Percentiles rank a stretch among this genome's conserved stretches.
Evolutionary conservation across 2,329 filamentous ascomycete genomes (phyloP).

Genomic region (Fusarium buxicola): DNA sequence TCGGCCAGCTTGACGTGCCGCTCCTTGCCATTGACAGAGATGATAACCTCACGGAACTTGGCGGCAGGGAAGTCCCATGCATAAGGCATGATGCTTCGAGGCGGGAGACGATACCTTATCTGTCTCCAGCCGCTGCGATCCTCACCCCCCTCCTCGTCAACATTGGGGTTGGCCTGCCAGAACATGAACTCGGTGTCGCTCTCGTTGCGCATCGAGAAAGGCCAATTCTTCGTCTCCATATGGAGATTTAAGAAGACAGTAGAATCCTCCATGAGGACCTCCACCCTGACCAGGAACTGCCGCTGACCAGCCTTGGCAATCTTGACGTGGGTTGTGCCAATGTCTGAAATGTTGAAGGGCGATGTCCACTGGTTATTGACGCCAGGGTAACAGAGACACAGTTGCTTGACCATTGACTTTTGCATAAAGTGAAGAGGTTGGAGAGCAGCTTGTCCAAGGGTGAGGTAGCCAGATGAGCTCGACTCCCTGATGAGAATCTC

Average conservation of each 20-base stretch:
- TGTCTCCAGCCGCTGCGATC: slow-evolving; percentile 91
- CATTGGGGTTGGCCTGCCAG: slow-evolving; percentile 91
- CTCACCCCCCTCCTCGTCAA: slow-evolving; percentile 88
- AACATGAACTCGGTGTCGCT: slow-evolving; percentile 97
- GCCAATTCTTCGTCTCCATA: slow-evolving; percentile 94
- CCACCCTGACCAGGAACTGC: slow-evolving; percentile 87
- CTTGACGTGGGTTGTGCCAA: slow-evolving; percentile 93
- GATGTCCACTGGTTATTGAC: slow-evolving; percentile 98
- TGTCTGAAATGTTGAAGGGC: slow-evolving; percentile 95
- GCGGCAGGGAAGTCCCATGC: slow-evolving; percentile 99
- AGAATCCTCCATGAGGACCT: slow-evolving; percentile 90
- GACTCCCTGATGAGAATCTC: slow-evolving; percentile 92
- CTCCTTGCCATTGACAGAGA: slow-evolving; percentile 67
- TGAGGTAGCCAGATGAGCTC: slow-evolving; percentile 87
- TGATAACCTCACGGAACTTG: slow-evolving; percentile 93
- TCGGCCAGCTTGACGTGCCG: slow-evolving; percentile 94
- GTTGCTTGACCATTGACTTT: slow-evolving; percentile 83
- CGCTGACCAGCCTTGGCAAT: slow-evolving; percentile 90
- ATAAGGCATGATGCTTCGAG: slow-evolving; percentile 98
- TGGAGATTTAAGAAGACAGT: slow-evolving; percentile 94
- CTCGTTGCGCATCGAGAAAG: slow-evolving; percentile 98
- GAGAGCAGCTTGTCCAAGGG: slow-evolving; percentile 80
- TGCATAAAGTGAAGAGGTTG: slow-evolving; percentile 92
- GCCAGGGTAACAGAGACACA: slow-evolving; percentile 92
- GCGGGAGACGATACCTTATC: slow-evolving; percentile 90